Percentiles rank a stretch among this genome's conserved stretches.
These are phyloP conservation scores for Pseudocercospora musae DNA, from an alignment of 2,329 filamentous ascomycete genomes.

Conservation along the genomic window DNA sequence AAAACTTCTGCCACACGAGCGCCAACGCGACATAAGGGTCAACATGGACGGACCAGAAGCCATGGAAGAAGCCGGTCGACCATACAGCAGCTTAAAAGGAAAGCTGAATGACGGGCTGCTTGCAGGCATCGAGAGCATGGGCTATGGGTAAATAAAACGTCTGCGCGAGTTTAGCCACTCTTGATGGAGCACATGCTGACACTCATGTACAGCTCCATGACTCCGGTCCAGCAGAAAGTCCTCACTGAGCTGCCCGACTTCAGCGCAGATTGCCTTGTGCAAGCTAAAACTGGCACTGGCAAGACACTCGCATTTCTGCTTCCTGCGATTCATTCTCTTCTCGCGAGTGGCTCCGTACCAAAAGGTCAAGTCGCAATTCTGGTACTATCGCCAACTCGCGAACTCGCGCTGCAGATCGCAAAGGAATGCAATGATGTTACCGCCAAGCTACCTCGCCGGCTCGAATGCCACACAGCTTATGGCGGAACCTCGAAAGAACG, in stretches of 20 bases:
- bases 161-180: conserved; percentile 10
- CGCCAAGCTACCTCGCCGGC: conserved; percentile 78
- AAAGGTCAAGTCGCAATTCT: conserved; percentile 83
- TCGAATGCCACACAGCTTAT: conserved; percentile 65
- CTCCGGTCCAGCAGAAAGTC: conserved; percentile 54
- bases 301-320: conserved; percentile 93
- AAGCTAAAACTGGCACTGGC: conserved; percentile 84
- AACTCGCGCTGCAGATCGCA: conserved; percentile 61
- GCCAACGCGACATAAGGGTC: not conserved
- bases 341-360: conserved; percentile 62
- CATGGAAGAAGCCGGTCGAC: conserved; percentile 15
- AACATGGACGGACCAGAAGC: conserved; percentile 11
- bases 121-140: conserved; percentile 20
- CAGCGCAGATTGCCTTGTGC: conserved; percentile 53
- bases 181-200: conserved; percentile 37
- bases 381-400: conserved; percentile 74
- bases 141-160: conserved; percentile 23
- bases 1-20: not conserved
- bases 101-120: conserved; percentile 24
- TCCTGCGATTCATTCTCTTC: conserved; percentile 80
- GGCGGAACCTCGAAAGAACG: conserved; percentile 75
- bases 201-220: conserved; percentile 41
- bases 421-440: conserved; percentile 79
- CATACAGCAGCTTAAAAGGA: conserved; percentile 25
- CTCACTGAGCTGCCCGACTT: conserved; percentile 50